Evolutionary conservation across 805 yeast species (phyloP).

Genomic region (Clavispora phyllophila): DNA sequence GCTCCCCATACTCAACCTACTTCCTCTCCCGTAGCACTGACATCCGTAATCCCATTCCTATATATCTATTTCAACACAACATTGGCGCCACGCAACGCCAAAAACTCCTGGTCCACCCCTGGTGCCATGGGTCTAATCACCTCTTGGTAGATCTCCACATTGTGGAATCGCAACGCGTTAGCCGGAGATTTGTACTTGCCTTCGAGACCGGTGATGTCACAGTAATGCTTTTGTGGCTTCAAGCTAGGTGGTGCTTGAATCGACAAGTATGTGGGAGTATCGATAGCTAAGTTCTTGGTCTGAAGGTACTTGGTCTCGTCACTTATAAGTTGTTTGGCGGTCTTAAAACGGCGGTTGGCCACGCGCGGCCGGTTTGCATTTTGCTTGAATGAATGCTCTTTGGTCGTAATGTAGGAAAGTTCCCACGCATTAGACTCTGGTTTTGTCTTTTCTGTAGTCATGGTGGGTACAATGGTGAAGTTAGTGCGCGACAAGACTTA

Average conservation of each 20-base stretch:
- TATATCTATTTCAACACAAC: conserved; percentile 56
- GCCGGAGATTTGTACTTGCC: conserved; percentile 73
- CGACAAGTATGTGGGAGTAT: conserved; percentile 63
- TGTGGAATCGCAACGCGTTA: conserved; percentile 71
- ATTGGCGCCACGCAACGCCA: conserved; percentile 83
- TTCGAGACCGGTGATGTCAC: conserved; percentile 89
- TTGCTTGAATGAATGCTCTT: conserved; percentile 53
- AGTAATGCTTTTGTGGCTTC: conserved; percentile 74
- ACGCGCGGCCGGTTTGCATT: conserved; percentile 43
- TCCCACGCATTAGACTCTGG: conserved; percentile 17
- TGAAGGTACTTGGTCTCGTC: conserved; percentile 73
- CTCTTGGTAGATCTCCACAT: conserved; percentile 74
- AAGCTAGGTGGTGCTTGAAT: conserved; percentile 85
- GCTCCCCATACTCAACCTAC: no score
- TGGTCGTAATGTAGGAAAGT: conserved; percentile 36
- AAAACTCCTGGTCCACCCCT: conserved; percentile 89
- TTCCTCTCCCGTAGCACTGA: no score
- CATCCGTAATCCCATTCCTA: background rate
- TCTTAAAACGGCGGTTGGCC: conserved; percentile 62
- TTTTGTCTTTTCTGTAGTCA: conserved; percentile 1
- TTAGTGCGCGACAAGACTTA: background rate
- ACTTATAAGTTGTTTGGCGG: conserved; percentile 62
- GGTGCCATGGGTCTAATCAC: conserved; percentile 75
- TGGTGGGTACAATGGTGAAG: background rate
- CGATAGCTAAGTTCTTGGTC: conserved; percentile 34